Evolutionary conservation across 108 stramenopile genomes (phyloP), one percentile per base, ranked within the genome.

Genomic region (Cyclotella distinguenda): DNA sequence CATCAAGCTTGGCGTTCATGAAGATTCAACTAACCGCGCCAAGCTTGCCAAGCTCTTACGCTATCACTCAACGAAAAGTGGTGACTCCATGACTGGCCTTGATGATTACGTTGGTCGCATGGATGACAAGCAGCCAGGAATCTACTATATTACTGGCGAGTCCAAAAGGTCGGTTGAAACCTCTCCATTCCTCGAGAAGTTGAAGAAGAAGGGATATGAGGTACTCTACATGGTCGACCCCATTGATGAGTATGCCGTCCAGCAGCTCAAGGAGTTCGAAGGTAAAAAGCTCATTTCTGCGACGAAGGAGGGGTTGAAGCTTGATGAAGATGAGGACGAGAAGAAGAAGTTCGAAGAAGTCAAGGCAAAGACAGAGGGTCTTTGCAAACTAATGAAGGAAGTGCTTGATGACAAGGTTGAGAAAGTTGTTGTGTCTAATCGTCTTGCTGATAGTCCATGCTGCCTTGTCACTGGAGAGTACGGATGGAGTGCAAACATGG

Each of bases 401-500:
- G 97, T 99, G 27, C 89, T 99, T 44, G 98, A 97, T 57, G 99
- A 99, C 87, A 99, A 99, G 98, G 98, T 99, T 63, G 99, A 99
- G 83, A 99, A 99, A 97, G 99, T 99, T 42, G 93, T 97, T 66
- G 96, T 98, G 19, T 97, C 97, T 38, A 94, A 93, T 87, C 96
- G 99, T 80, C 95, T 99, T 31, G 97, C 94, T 13, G 96, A 99
- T 73, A 95, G 95, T 45, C 99, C 99, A 33, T 99, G 99, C 83
- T 89, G 89, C 48, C 94, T 99, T 30, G 98, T 99, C 9, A 99
- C 99, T 22, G 99, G 99, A 22, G 99, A 99, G 82, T 99, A 96
- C 77, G 99, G 99, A 56, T 99, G 99, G 99, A 91, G 96, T 55
- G 99, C 99, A 67, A 98, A 98, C 88, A 99, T 99, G 99, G 99